These are phyloP conservation scores for Artemisia annua DNA, from an alignment of 129 eudicot species.

Conservation along the genomic window DNA sequence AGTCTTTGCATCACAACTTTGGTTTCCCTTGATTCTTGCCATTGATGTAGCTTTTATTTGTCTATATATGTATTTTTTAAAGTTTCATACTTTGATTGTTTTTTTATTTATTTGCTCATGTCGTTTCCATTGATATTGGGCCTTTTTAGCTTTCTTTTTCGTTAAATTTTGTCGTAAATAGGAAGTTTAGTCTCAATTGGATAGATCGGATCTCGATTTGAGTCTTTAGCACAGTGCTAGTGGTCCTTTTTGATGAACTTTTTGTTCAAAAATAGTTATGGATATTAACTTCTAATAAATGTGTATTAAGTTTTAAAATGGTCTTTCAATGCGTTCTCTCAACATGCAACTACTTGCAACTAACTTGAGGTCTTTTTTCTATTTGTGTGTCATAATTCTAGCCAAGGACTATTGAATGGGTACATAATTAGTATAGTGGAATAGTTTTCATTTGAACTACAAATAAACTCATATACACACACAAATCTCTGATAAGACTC, in stretches of 20 bases:
- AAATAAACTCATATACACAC: too few relatives aligned
- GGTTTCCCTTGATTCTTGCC: too few relatives aligned
- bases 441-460: too few relatives aligned
- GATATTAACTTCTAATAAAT: conserved; percentile 26
- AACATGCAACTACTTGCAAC: conserved; percentile 20
- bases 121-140: too few relatives aligned
- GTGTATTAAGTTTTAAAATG: conserved; percentile 1
- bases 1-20: too few relatives aligned
- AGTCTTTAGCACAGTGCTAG: too few relatives aligned
- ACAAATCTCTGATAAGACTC: too few relatives aligned
- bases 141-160: too few relatives aligned
- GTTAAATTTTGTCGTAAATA: too few relatives aligned
- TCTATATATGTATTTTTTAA: background rate
- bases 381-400: background rate
- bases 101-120: background rate
- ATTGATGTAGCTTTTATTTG: conserved; percentile 10
- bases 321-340: conserved; percentile 12
- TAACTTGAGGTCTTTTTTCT: conserved; percentile 13
- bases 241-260: background rate
- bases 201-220: too few relatives aligned
- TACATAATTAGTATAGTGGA: too few relatives aligned
- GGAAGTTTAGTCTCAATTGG: too few relatives aligned
- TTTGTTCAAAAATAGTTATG: conserved; percentile 6
- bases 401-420: background rate
- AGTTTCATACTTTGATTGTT: background rate